Percentiles rank a stretch among this genome's conserved stretches.
Conservation (phyloP, 2,329 filamentous ascomycete species). For the Leptographium wingfieldii region DNA sequence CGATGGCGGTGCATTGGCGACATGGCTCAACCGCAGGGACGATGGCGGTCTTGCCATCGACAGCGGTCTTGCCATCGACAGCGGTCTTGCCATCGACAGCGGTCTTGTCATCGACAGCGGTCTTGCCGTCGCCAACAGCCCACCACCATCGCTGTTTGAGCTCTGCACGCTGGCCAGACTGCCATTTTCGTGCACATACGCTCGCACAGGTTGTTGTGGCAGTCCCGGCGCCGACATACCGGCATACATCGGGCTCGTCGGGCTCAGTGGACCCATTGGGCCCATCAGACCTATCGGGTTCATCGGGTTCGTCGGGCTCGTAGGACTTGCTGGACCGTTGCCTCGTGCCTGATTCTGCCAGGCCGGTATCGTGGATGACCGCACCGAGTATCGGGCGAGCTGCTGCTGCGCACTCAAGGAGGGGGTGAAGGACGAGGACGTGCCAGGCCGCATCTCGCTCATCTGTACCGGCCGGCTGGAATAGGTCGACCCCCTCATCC, state of each 20-base stretch:
- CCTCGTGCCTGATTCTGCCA: too few species aligned
- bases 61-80: neutral
- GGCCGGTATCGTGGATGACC: too few species aligned
- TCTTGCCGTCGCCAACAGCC: neutral
- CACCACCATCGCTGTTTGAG: neutral
- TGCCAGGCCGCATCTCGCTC: neutral
- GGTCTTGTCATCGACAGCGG: neutral
- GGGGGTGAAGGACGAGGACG: too few species aligned
- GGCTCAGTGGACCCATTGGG: neutral
- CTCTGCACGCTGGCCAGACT: neutral
- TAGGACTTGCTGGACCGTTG: too few species aligned
- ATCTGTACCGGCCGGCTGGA: neutral
- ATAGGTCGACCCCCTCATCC: neutral
- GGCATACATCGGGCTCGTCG: neutral
- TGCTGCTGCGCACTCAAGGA: neutral
- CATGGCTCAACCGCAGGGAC: neutral
- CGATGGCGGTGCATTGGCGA: neutral
- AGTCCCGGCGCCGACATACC: too few species aligned
- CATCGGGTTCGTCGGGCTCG: neutral
- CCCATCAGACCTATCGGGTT: neutral
- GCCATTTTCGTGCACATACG: neutral
- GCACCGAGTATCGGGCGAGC: neutral
- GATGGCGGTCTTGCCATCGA: neutral
- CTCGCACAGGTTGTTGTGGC: too few species aligned
- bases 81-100: neutral